Evolutionary conservation across 768 basidiomycete genomes (phyloP).

Genomic region (Boletus barrowsii): DNA sequence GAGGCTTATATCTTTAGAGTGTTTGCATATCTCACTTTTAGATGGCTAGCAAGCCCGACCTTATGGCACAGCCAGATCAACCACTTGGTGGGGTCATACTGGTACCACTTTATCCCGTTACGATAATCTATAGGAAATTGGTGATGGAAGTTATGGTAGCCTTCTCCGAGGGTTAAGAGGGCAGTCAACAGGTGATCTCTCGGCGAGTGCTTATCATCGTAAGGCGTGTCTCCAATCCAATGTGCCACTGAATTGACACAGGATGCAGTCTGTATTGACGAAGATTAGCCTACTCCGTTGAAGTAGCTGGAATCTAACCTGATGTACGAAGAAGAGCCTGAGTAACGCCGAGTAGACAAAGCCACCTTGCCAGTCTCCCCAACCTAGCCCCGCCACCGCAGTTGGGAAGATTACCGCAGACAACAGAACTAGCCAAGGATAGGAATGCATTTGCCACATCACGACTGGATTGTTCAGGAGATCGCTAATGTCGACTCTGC

Average conservation of each 20-base stretch:
- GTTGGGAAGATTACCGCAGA: not conserved
- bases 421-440: not conserved
- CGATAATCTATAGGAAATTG: constrained; percentile 2
- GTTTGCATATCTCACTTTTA: not conserved
- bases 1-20: not conserved
- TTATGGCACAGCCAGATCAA: not conserved
- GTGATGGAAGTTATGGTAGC: constrained; percentile 5
- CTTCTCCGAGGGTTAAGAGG: constrained; percentile 1
- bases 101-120: not conserved
- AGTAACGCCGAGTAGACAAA: not conserved
- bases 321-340: constrained; percentile 1
- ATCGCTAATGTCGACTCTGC: constrained; percentile 3
- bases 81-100: constrained; percentile 3
- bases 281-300: not conserved
- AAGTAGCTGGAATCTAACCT: not conserved
- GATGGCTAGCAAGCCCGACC: constrained; percentile 1
- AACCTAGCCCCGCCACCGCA: not conserved
- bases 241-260: constrained; percentile 1
- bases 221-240: constrained; percentile 3
- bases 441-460: not conserved
- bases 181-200: constrained; percentile 1
- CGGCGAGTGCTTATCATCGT: not conserved
- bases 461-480: constrained; percentile 1
- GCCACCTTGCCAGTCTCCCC: constrained; percentile 7
- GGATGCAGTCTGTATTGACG: not conserved